Evolutionary conservation across 2,329 filamentous ascomycete species (phyloP).

Genomic region (Penicillium sclerotigenum): DNA sequence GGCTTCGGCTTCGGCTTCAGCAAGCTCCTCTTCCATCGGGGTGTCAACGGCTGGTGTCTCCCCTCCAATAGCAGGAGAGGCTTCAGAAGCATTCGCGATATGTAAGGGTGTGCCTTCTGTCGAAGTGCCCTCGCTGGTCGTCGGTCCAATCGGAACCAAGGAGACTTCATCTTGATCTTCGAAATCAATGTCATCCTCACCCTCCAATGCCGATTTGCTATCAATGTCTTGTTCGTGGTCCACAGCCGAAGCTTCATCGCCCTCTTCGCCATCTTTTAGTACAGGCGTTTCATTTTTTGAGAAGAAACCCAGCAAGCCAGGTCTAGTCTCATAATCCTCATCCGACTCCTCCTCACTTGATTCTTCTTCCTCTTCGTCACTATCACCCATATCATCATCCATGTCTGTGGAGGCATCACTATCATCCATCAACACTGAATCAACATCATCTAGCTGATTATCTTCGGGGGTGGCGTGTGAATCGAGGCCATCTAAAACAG

Average conservation of each 20-base stretch:
- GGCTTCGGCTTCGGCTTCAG: neutral
- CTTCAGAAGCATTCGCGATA: constrained; percentile 19
- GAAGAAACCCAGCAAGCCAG: constrained; percentile 48
- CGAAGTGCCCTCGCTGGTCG: constrained; percentile 19
- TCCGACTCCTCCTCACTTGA: constrained; percentile 53
- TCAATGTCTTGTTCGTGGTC: constrained; percentile 27
- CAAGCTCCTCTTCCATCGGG: constrained; percentile 5
- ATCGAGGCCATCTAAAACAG: constrained; percentile 20
- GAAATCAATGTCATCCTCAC: constrained; percentile 28
- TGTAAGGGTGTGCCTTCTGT: constrained; percentile 31
- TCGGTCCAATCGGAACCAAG: constrained; percentile 31
- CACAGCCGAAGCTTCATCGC: constrained; percentile 24
- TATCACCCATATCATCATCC: constrained; percentile 50
- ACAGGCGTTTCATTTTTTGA: constrained; percentile 40
- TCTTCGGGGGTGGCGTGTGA: constrained; percentile 25
- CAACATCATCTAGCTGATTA: constrained; percentile 43
- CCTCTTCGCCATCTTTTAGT: constrained; percentile 35
- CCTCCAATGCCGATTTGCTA: constrained; percentile 20
- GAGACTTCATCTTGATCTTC: constrained; percentile 38
- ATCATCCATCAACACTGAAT: constrained; percentile 45
- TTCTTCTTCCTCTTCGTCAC: constrained; percentile 43
- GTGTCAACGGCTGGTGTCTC: constrained; percentile 13
- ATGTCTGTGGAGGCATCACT: constrained; percentile 49
- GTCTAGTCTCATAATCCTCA: constrained; percentile 42
- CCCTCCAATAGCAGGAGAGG: constrained; percentile 11